Conservation (phyloP, 768 basidiomycete genomes). For the Sutorius australiensis region DNA sequence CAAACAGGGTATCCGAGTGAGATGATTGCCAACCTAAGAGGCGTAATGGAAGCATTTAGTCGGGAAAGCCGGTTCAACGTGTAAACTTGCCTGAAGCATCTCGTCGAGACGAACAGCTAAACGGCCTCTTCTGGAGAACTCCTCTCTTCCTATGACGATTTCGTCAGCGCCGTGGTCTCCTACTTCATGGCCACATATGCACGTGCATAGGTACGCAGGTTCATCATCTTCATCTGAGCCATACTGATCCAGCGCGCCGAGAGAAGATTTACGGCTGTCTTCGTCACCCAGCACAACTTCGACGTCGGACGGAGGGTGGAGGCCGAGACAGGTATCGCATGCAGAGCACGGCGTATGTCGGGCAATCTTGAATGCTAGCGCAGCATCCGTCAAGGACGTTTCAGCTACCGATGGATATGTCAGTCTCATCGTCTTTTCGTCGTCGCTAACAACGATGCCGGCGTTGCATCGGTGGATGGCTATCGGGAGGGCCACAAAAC, state of each 20-base stretch:
- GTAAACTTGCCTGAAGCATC: slow-evolving; percentile 58
- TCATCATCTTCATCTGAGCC: slow-evolving; percentile 69
- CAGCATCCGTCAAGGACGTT: slow-evolving; percentile 44
- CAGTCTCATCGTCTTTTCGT: slow-evolving; percentile 47
- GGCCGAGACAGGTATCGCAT: slow-evolving; percentile 65
- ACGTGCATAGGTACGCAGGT: slow-evolving; percentile 53
- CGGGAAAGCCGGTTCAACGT: background rate
- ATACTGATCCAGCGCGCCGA: slow-evolving; percentile 58
- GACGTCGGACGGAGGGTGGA: slow-evolving; percentile 59
- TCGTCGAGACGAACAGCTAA: slow-evolving; percentile 81
- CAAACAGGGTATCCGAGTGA: slow-evolving; percentile 10
- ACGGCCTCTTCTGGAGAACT: slow-evolving; percentile 68
- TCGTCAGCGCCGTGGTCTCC: slow-evolving; percentile 66
- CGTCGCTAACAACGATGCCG: background rate
- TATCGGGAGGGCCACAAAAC: background rate
- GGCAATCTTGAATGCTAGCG: slow-evolving; percentile 72
- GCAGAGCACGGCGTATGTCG: slow-evolving; percentile 69
- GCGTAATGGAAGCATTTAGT: slow-evolving; percentile 13
- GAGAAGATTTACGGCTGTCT: slow-evolving; percentile 40
- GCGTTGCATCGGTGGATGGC: background rate
- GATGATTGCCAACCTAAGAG: slow-evolving; percentile 22
- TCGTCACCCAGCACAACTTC: slow-evolving; percentile 56
- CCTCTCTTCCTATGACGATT: slow-evolving; percentile 49
- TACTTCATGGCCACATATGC: slow-evolving; percentile 67
- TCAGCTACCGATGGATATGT: slow-evolving; percentile 64